These are phyloP conservation scores for Flaveria brownii DNA, from an alignment of 129 eudicot species.

Conservation along the genomic window DNA sequence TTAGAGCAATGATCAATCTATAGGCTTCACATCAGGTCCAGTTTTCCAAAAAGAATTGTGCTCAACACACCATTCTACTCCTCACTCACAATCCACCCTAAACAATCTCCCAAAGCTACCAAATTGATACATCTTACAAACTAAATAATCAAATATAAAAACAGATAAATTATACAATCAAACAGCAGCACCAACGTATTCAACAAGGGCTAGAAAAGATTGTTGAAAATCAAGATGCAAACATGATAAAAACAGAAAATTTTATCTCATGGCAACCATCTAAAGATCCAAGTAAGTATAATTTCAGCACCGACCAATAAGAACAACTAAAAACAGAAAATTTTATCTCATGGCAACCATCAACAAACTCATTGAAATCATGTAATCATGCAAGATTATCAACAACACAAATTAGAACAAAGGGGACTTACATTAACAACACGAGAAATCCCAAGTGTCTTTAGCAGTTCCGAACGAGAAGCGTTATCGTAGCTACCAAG, in stretches of 20 bases:
- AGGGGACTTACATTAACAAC: constrained; percentile 69
- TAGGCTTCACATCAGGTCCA: background rate
- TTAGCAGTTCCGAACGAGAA: constrained; percentile 89
- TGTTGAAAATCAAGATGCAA: background rate
- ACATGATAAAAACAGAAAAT: background rate
- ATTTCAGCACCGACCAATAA: background rate
- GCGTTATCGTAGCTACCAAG: constrained; percentile 96
- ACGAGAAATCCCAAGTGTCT: constrained; percentile 84
- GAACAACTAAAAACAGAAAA: background rate
- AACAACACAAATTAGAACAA: background rate
- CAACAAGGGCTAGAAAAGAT: background rate
- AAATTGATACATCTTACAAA: background rate
- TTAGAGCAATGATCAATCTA: background rate
- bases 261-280: background rate
- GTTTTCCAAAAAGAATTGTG: too few species aligned
- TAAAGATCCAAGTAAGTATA: background rate
- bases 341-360: too few species aligned
- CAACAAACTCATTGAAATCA: background rate
- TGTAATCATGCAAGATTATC: background rate
- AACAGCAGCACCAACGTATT: background rate
- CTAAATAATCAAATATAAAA: background rate
- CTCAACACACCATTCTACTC: background rate
- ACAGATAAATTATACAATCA: background rate
- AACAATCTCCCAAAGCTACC: background rate
- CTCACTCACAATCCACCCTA: background rate